A percentile compares a stretch with the other conserved stretches of the same genome.
phyloP scores from a whole-genome alignment of 176 grass and related monocot species.

The Bonia amplexicaulis region DNA sequence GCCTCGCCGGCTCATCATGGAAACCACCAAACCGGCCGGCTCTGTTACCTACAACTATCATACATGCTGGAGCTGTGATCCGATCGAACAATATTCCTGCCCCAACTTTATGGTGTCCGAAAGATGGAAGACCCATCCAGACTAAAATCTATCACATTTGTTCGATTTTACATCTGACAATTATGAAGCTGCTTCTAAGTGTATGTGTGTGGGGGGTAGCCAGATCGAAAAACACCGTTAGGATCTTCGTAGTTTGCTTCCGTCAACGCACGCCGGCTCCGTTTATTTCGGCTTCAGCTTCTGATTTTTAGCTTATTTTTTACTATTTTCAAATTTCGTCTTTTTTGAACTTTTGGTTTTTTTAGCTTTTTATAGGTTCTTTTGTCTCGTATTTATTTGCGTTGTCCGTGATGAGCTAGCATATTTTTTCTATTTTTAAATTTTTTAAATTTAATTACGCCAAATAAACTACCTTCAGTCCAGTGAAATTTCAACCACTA shows the following conservation, averaged over 20 bases:
- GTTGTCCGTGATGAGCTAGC: too few species aligned
- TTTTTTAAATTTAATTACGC: too few species aligned
- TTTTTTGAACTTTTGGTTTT: too few species aligned
- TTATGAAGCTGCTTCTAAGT: not conserved
- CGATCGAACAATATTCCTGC: not conserved
- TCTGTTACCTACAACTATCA: not conserved
- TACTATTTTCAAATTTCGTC: too few species aligned
- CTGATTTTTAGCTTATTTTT: too few species aligned
- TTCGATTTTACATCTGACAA: not conserved
- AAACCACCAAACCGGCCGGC: not conserved
- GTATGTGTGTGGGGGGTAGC: too few species aligned
- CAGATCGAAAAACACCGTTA: not conserved
- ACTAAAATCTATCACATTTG: not conserved
- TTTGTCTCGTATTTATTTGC: too few species aligned
- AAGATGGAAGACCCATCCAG: not conserved
- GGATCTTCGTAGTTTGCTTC: not conserved
- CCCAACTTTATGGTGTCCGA: not conserved
- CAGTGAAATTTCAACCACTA: too few species aligned
- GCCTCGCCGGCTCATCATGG: conserved; percentile 1
- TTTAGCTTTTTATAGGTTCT: too few species aligned
- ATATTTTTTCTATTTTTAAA: too few species aligned
- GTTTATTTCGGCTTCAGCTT: too few species aligned
- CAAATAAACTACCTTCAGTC: too few species aligned
- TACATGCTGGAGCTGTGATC: not conserved
- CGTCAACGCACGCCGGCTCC: not conserved